Percentiles rank a stretch among this genome's conserved stretches.
These are phyloP conservation scores for Gaultheria prostrata DNA, from an alignment of 148 eudicot genomes.

Conservation along the genomic window DNA sequence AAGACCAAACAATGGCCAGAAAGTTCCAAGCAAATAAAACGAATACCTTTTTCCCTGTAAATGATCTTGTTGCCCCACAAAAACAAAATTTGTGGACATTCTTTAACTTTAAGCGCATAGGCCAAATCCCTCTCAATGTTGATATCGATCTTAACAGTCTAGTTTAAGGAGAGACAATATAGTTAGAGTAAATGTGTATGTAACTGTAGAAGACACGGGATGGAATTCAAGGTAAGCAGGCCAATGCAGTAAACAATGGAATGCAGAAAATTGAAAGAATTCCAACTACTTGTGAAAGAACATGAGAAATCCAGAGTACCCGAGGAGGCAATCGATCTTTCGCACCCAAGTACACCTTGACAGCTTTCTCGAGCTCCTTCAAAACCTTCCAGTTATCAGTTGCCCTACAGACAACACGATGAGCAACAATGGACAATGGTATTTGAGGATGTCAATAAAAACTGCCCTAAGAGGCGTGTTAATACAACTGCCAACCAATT, in stretches of 20 bases:
- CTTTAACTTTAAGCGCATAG: slow-evolving; percentile 78
- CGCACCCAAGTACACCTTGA: slow-evolving; percentile 79
- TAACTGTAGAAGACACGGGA: not conserved
- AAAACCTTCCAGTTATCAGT: slow-evolving; percentile 79
- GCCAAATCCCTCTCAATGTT: slow-evolving; percentile 90
- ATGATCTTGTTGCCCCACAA: slow-evolving; percentile 64
- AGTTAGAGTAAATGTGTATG: not conserved
- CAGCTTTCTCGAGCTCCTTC: slow-evolving; percentile 92
- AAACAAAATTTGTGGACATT: slow-evolving; percentile 80
- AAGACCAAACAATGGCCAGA: slow-evolving; percentile 9
- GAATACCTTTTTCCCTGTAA: slow-evolving; percentile 69
- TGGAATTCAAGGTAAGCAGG: not conserved
- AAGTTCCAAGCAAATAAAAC: not conserved
- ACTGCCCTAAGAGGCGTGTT: not conserved
- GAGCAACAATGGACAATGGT: not conserved
- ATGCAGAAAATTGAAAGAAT: not conserved
- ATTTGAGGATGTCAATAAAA: too few relatives aligned
- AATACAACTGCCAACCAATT: not conserved
- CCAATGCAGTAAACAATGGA: not conserved
- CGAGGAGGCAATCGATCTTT: slow-evolving; percentile 95
- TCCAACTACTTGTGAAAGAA: not conserved
- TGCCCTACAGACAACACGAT: slow-evolving; percentile 1
- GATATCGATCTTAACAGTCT: slow-evolving; percentile 83
- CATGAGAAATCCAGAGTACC: slow-evolving; percentile 36
- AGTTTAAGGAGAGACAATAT: slow-evolving; percentile 20